Evolutionary conservation across 2,329 filamentous ascomycete species (phyloP), one percentile per base, ranked within the genome.

Genomic region (Metarhizium guizhouense): DNA sequence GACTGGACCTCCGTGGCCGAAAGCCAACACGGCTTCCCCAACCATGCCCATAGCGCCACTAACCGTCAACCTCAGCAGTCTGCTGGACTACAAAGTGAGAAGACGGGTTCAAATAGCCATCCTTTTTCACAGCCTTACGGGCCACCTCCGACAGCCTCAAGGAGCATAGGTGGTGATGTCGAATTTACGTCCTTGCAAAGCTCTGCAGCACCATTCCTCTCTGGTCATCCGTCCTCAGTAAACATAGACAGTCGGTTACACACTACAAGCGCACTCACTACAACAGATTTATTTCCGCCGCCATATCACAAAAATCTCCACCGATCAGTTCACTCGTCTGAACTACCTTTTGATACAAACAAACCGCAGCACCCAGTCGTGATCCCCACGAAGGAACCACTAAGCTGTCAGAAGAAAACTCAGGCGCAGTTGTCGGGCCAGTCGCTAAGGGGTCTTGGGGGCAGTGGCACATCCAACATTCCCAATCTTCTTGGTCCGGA

Each of bases 401-500:
- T n/a, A 51, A 13, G 16, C 25, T 25, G 13, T 38, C 49, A 36
- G 38, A 20, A 36, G 32, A 18, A 25, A 20, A 30, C 16, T 29
- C 49, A 38, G 8, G 13, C 14, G 13, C 25, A 25, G 14, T 20
- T 10, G 50, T 43, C 34, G 20, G 53, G 14, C n/a, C 53, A 45
- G 16, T 11, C 49, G 11, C 49, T 18, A 13, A 47, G 10, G 30
- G 25, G 45, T n/a, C 38, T 42, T 42, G 7, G 10, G 2, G 38
- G 6, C 30, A 32, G 42, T 42, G 43, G 18, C 36, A 55, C 50
- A 53, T 47, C 49, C 13, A 30, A 11, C 16, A 59, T 68, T 16
- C 64, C 66, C 3, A 69, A 68, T 52, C 59, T 68, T 1, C 43
- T 69, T 13, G 64, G 61, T 1, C 40, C 58, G 7, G 57, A 55